A percentile compares a stretch with the other conserved stretches of the same genome.
phyloP scores from a whole-genome alignment of 2,329 filamentous ascomycete genomes.

The Fusarium sarcochroum region DNA sequence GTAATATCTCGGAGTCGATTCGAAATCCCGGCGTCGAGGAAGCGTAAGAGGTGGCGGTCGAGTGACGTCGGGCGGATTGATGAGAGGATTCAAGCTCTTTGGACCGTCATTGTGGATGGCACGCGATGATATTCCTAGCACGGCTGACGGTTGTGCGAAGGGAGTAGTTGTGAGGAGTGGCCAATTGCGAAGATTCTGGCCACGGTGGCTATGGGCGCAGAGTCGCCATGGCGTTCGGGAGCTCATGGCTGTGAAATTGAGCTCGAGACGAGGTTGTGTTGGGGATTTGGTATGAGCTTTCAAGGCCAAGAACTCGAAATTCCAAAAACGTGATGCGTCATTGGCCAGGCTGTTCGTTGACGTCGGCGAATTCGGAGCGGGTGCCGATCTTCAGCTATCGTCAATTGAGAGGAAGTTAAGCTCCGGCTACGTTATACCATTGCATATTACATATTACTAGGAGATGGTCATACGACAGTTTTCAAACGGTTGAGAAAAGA shows the following conservation, averaged over 20 bases:
- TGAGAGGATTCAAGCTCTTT: slow-evolving; percentile 53
- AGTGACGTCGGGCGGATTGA: slow-evolving; percentile 82
- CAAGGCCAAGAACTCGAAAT: slow-evolving; percentile 37
- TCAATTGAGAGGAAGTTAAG: not conserved
- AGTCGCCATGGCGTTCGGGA: slow-evolving; percentile 51
- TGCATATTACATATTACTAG: not conserved
- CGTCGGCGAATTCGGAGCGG: slow-evolving; percentile 18
- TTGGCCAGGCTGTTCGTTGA: slow-evolving; percentile 37
- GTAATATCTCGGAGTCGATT: slow-evolving; percentile 61
- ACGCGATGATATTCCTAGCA: slow-evolving; percentile 34
- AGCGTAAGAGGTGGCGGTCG: slow-evolving; percentile 78
- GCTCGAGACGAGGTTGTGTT: slow-evolving; percentile 26
- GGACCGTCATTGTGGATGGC: slow-evolving; percentile 46
- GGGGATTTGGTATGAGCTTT: slow-evolving; percentile 23
- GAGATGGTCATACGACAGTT: not conserved
- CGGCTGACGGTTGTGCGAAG: slow-evolving; percentile 17
- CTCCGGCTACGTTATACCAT: slow-evolving; percentile 1
- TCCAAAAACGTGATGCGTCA: slow-evolving; percentile 42
- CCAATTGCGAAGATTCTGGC: slow-evolving; percentile 40
- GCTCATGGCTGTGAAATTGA: slow-evolving; percentile 49
- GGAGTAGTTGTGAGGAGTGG: slow-evolving; percentile 9
- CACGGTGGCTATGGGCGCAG: slow-evolving; percentile 42
- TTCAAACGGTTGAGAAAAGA: not conserved
- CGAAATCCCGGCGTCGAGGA: slow-evolving; percentile 64
- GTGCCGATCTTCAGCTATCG: slow-evolving; percentile 28